These are phyloP conservation scores for Forsythia viridissima DNA, from an alignment of 257 asterid genomes.

Conservation along the genomic window DNA sequence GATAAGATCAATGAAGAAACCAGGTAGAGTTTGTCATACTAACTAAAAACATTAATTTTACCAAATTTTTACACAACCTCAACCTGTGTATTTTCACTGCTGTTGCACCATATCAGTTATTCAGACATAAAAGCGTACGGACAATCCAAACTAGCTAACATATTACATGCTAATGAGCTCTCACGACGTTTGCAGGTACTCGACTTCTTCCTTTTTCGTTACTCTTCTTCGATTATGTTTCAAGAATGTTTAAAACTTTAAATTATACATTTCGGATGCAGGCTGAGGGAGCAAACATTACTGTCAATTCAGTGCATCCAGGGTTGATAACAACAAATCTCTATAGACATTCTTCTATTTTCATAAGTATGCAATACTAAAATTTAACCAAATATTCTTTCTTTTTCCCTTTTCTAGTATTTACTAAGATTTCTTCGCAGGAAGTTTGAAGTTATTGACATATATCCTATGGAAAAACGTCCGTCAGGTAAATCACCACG, in stretches of 20 bases:
- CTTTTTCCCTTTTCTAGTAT: not conserved
- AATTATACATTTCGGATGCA: constrained; percentile 26
- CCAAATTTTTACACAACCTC: not conserved
- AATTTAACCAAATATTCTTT: not conserved
- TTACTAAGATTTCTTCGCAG: constrained; percentile 37
- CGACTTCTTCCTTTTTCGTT: not conserved
- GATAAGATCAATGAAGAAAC: constrained; percentile 52
- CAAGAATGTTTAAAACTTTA: not conserved
- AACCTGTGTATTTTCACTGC: not conserved
- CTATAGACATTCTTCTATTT: constrained; percentile 52
- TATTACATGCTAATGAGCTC: constrained; percentile 72
- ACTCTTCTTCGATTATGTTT: not conserved
- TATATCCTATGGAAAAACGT: constrained; percentile 75
- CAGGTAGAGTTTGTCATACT: constrained; percentile 36
- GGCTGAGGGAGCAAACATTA: constrained; percentile 85
- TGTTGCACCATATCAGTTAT: constrained; percentile 29
- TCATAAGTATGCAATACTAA: constrained; percentile 42
- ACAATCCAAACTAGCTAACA: constrained; percentile 73
- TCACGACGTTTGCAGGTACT: constrained; percentile 53
- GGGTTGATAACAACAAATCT: constrained; percentile 86
- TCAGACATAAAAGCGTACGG: constrained; percentile 71
- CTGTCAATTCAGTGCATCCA: constrained; percentile 87
- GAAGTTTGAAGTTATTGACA: constrained; percentile 44
- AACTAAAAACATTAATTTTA: not conserved
- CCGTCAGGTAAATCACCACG: constrained; percentile 58